A percentile compares a stretch with the other conserved stretches of the same genome.
phyloP scores from a whole-genome alignment of 2,329 filamentous ascomycete genomes.

The Claviceps purpurea region DNA sequence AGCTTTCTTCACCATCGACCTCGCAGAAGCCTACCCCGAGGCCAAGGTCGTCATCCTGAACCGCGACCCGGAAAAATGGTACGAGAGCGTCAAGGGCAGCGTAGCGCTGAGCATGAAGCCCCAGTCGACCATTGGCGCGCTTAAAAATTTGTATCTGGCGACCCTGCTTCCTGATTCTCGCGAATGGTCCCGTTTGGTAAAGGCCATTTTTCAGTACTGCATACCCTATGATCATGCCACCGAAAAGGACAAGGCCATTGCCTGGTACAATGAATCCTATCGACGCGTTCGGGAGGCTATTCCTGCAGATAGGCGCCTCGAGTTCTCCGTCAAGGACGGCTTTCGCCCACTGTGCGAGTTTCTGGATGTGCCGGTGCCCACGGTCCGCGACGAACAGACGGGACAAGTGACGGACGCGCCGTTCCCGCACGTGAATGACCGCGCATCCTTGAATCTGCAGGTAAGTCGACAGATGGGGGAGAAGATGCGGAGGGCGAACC shows the following conservation, averaged over 20 bases:
- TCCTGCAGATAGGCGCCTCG: conserved; percentile 20
- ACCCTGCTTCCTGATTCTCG: conserved; percentile 14
- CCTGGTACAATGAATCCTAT: conserved; percentile 25
- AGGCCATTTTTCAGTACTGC: conserved; percentile 13
- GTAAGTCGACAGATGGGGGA: neutral
- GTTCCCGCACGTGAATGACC: conserved; percentile 21
- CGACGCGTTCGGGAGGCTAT: conserved; percentile 21
- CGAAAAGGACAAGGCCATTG: conserved; percentile 24
- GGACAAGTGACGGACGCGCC: conserved; percentile 19
- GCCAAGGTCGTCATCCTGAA: conserved; percentile 26
- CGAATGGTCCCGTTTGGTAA: conserved; percentile 15
- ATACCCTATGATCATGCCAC: conserved; percentile 18
- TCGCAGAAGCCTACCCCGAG: conserved; percentile 21
- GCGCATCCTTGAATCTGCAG: conserved; percentile 11
- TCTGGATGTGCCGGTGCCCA: conserved; percentile 24
- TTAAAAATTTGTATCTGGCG: conserved; percentile 15
- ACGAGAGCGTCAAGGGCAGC: conserved; percentile 15
- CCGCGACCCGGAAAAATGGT: conserved; percentile 26
- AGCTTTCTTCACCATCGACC: conserved; percentile 32
- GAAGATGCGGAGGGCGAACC: conserved; percentile 11
- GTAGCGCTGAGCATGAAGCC: conserved; percentile 8
- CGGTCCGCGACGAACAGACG: conserved; percentile 16
- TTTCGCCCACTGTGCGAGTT: conserved; percentile 29
- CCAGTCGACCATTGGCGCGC: conserved; percentile 2
- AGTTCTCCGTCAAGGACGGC: conserved; percentile 25